Conservation (phyloP, 192 early-diverging fungal genomes). For the Umbelopsis ramanniana region DNA sequence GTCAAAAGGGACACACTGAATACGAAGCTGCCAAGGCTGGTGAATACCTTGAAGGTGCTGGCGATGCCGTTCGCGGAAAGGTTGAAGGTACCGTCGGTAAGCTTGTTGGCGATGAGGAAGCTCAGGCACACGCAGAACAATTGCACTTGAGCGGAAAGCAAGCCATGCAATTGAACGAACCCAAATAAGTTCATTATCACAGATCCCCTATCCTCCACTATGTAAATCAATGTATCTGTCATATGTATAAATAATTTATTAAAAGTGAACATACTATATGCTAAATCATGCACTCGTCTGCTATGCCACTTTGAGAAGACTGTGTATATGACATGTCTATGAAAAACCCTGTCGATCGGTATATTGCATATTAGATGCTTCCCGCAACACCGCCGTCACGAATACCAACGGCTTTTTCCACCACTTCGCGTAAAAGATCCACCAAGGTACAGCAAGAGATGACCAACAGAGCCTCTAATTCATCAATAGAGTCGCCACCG, state of each 20-base stretch:
- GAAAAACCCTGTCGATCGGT: background rate
- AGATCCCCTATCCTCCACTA: background rate
- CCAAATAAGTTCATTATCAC: background rate
- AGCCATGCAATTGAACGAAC: background rate
- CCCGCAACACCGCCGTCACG: conserved; percentile 29
- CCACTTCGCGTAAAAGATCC: conserved; percentile 36
- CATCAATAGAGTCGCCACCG: conserved; percentile 3
- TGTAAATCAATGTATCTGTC: background rate
- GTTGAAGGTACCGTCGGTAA: conserved; percentile 23
- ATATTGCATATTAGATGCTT: background rate
- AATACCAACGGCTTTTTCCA: conserved; percentile 33
- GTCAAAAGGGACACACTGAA: conserved; percentile 17
- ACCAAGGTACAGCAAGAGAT: conserved; percentile 35
- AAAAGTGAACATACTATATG: background rate
- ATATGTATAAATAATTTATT: background rate
- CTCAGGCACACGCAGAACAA: background rate
- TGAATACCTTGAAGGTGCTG: conserved; percentile 21
- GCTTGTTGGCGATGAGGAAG: background rate
- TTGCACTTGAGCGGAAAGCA: background rate
- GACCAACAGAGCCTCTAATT: conserved; percentile 27
- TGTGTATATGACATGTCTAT: background rate
- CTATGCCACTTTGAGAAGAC: no score
- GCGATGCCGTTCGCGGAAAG: background rate
- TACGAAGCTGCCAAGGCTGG: conserved; percentile 29
- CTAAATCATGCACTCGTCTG: background rate